Base-by-base conservation (phyloP, 1,284 basidiomycete genomes). In the Heimioporus punctisporus region DNA sequence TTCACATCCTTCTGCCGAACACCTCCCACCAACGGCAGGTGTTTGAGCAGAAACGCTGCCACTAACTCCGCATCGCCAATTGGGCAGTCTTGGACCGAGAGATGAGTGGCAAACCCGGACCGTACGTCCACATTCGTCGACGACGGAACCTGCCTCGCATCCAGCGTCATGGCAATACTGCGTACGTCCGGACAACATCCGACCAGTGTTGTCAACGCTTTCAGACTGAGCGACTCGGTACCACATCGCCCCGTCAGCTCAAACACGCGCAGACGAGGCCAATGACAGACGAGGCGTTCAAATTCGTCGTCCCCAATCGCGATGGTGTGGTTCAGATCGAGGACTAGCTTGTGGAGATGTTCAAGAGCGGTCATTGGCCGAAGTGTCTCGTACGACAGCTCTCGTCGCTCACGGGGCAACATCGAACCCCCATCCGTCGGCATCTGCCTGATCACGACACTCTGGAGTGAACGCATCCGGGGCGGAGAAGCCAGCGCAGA, bases 401-500 rank as follows among this genome's bases (percentile, higher is more conserved):
- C 34, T 37, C 5, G 34, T 10, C 34, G 6, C 6, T 31, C 30
- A 14, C 14, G 9, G 14, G 30, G 30, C 14, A 31, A 31, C 30
- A 8, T 31, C 9, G 30, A 31, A 14, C 8, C 30, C 30, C n/a
- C 5, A 19, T 11, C 34, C 25, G 41, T 11, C 6, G n/a, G n/a
- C n/a, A 14, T 15, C 21, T 14, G 23, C 25, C 19, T 30, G 5
- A 23, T 10, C 21, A 8, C 6, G 23, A 58, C 5, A 0, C 37
- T 48, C 9, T 39, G 51, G 23, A 58, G 48, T 2, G 56, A 57
- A 19, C 28, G 39, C 25, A 44, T 41, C 15, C 56, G 56, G 2
- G 4, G 50, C 21, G 45, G 44, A 8, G 56, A 57, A 19, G 44
- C 47, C 4, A 54, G 30, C 3, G 41, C 42, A 6, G 10, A 21